Base-by-base conservation (phyloP, 768 basidiomycete species). In the Piloderma croceum region DNA sequence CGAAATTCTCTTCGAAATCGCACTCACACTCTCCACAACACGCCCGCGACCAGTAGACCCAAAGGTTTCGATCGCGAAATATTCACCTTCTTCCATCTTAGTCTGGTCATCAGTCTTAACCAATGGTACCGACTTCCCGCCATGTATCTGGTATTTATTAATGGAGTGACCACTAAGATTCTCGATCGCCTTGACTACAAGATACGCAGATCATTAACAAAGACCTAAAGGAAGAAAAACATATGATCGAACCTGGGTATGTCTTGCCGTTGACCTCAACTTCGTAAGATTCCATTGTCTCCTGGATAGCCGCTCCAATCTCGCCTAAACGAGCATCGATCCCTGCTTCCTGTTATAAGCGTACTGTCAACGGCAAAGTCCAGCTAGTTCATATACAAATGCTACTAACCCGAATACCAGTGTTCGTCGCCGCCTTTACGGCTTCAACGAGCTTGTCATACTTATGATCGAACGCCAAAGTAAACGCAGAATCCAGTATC, bases 81-180 rank as follows among this genome's bases (percentile, higher is more conserved):
- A 97, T 54, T 98, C 96, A 29, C 93, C 96, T 63, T 99, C 96
- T 57, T 98, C 96, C 96, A 99, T 99, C 65, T 90, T 94, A 11
- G 86, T 90, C 45, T 83, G 79, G 57, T 96, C 92, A 23, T 83
- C 76, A 42, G 85, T 90, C 59, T 85, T 89, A 33, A 96, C 88
- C 33, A 98, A 77, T 24, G 89, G 73, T 2, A 98, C 82, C 0
- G 87, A 89, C 63, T 99, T 99, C 21, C 86, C 86, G 12, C 88
- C 94, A 57, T 99, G 94, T 45, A 98, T 96, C 48, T 83, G 81
- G 60, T 97, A 93, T 20, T 68, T 77, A 41, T 81, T 79, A 50
- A 98, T 98, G 11, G 86, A 85, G 62, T 99, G 96, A 1, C 96
- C 96, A 36, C 89, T 94, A 4, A 99, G 76, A 57, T 96, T 97